Evolutionary conservation across 805 yeast species (phyloP), one percentile per base, ranked within the genome.

Genomic region (Metschnikowia bowlesiae): DNA sequence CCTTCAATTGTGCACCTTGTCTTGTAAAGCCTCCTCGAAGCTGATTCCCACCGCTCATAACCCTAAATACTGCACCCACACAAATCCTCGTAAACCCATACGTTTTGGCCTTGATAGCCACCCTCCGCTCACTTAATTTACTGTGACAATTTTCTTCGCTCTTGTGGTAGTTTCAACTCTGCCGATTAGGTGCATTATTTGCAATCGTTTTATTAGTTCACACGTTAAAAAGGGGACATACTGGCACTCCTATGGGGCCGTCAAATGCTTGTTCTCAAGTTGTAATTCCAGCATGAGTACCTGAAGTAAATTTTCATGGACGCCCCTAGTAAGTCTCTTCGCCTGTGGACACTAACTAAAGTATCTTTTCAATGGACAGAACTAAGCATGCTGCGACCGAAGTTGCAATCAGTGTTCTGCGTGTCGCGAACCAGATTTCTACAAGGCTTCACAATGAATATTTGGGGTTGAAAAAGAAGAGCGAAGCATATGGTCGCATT

Each of bases 61-160:
- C 92, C 63, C 94, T 76, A 94, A 92, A 87, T 2, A 94, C 94
- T 9, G 92, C 89, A 43, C 94, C 94, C 83, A 87, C 79, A 62
- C 94, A 87, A 62, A 87, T 87, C 55, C 94, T 73, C 0, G 94
- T 87, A 1, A 86, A 78, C 0, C 92, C 92, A 55, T 85, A 85
- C 6, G 58, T 69, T 58, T 84, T 83, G 10, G 94, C 91, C 46
- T 74, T 76, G 48, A 67, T 69, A 1, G 94, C 94, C 32, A 81
- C 84, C 22, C 3, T 46, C 68, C 73, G 57, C 83, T 65, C 1
- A 87, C 91, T n/a, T 74, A 74, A 5, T 84, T 89, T 9, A 85
- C 61, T 28, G 73, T 67, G 11, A 85, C 74, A 69, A 85, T 66
- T 60, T 81, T 82, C 51, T 81, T 85, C 2, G 92, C 89, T 58